These are phyloP conservation scores for Yamadazyma sp. DNA, from an alignment of 1,139 yeast genomes.

Conservation along the genomic window DNA sequence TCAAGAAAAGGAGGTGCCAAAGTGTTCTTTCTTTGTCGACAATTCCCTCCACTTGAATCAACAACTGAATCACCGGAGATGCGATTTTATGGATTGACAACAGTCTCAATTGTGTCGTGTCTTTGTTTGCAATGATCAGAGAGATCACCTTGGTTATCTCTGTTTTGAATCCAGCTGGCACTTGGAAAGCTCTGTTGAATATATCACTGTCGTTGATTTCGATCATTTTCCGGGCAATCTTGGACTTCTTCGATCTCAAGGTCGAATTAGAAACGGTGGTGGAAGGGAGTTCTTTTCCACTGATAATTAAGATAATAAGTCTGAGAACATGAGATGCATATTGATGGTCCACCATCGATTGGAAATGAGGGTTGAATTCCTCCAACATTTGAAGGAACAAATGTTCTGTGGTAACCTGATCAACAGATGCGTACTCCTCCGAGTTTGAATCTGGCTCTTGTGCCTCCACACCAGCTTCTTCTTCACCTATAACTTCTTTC, in stretches of 20 bases:
- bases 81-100: slow-evolving; percentile 77
- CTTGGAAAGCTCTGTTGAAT: slow-evolving; percentile 64
- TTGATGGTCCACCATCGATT: slow-evolving; percentile 64
- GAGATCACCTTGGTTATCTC: slow-evolving; percentile 51
- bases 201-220: slow-evolving; percentile 79
- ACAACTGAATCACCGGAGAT: slow-evolving; percentile 82
- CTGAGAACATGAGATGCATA: slow-evolving; percentile 90
- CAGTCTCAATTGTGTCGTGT: slow-evolving; percentile 57
- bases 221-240: slow-evolving; percentile 90
- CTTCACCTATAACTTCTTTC: slow-evolving; percentile 50
- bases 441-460: slow-evolving; percentile 29
- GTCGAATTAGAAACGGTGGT: slow-evolving; percentile 70
- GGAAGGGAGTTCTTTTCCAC: slow-evolving; percentile 83
- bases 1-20: slow-evolving; percentile 57
- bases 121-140: slow-evolving; percentile 39
- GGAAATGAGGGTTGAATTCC: slow-evolving; percentile 63
- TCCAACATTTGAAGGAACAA: slow-evolving; percentile 62
- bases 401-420: slow-evolving; percentile 54
- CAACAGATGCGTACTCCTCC: slow-evolving; percentile 22
- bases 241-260: slow-evolving; percentile 81
- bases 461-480: slow-evolving; percentile 30
- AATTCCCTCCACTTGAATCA: slow-evolving; percentile 80
- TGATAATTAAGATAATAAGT: slow-evolving; percentile 63
- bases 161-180: slow-evolving; percentile 70
- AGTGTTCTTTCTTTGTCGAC: slow-evolving; percentile 67